Evolutionary conservation across 2,329 filamentous ascomycete species (phyloP).

Genomic region (Ophiocordyceps robertsii): DNA sequence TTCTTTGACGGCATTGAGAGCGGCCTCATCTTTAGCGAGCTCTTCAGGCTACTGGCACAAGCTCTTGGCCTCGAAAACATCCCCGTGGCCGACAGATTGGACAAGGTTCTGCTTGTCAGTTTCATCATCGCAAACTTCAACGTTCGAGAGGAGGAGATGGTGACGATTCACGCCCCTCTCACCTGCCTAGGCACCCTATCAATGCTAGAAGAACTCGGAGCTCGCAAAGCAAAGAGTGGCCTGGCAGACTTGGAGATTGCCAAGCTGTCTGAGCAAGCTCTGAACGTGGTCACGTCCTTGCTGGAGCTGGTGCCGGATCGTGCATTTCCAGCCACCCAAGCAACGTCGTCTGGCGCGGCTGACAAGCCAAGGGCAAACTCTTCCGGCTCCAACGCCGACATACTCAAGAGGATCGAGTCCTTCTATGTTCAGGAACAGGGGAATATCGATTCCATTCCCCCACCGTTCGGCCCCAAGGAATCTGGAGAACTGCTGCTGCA

Average conservation of each 20-base stretch:
- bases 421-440: conserved; percentile 63
- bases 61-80: conserved; percentile 35
- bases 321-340: conserved; percentile 31
- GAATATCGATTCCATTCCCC: conserved; percentile 46
- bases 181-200: conserved; percentile 45
- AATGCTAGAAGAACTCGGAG: conserved; percentile 43
- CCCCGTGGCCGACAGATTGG: conserved; percentile 34
- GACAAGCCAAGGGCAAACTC: conserved; percentile 1
- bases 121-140: conserved; percentile 88
- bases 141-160: conserved; percentile 90
- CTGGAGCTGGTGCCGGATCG: conserved; percentile 52
- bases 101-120: conserved; percentile 57
- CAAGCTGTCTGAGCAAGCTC: conserved; percentile 18
- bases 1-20: conserved; percentile 98
- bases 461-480: conserved; percentile 43
- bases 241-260: conserved; percentile 19
- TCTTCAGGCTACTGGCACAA: conserved; percentile 53
- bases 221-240: conserved; percentile 15
- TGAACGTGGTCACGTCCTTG: conserved; percentile 40
- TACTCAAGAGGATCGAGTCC: conserved; percentile 45
- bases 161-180: conserved; percentile 71
- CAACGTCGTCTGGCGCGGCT: not conserved
- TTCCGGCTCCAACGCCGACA: conserved; percentile 24
- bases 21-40: conserved; percentile 77
- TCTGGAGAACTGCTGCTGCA: conserved; percentile 51